A percentile compares a stretch with the other conserved stretches of the same genome.
Evolutionary conservation across 495 filamentous ascomycete genomes (phyloP).

Genomic region (Annulohypoxylon moriforme): DNA sequence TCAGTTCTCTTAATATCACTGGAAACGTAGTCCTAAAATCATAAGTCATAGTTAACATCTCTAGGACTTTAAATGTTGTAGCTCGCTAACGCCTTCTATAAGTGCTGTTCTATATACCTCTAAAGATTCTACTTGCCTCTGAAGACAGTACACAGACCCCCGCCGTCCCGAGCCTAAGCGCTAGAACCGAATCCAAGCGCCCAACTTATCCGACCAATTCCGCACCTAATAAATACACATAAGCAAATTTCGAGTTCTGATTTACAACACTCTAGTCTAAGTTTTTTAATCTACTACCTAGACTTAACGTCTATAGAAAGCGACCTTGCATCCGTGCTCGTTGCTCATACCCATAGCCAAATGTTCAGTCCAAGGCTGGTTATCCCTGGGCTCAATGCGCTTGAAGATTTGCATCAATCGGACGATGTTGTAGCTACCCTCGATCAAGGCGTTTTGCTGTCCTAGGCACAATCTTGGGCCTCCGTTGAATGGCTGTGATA

Average conservation of each 20-base stretch:
- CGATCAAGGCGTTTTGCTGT: constrained; percentile 8
- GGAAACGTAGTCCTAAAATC: neutral
- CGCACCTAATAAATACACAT: neutral
- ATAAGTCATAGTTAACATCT: neutral
- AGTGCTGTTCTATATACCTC: neutral
- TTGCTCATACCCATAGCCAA: constrained; percentile 1
- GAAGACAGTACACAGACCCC: neutral
- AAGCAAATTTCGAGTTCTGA: neutral
- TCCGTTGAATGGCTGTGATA: constrained; percentile 1
- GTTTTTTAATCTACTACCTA: neutral
- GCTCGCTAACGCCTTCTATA: constrained; percentile 4
- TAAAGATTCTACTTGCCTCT: constrained; percentile 1
- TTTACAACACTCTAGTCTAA: neutral
- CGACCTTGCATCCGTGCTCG: constrained; percentile 2
- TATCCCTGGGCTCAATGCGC: constrained; percentile 1
- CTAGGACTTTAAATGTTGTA: neutral
- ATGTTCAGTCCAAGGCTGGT: neutral
- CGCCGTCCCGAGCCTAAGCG: neutral
- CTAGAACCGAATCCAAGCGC: neutral
- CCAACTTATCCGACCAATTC: neutral
- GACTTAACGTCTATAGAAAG: neutral
- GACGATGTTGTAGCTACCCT: constrained; percentile 1
- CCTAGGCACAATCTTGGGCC: neutral
- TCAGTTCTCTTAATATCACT: too few relatives aligned
- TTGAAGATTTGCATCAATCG: constrained; percentile 12